Conservation (phyloP, 2,329 filamentous ascomycete species). For the Albophoma yamanashiensis region DNA sequence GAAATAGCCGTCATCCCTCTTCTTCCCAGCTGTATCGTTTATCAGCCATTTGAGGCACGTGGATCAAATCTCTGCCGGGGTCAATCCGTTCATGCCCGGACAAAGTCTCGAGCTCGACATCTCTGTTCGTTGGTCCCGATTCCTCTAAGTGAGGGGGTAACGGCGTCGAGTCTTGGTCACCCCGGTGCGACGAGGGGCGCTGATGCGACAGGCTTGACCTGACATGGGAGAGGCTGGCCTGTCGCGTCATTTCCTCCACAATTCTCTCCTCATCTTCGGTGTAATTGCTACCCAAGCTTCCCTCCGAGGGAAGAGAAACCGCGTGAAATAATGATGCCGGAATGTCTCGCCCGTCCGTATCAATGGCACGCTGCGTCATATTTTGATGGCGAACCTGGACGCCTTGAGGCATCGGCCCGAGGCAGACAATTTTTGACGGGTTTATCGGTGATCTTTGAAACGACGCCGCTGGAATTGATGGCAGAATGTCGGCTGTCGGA, state of each 20-base stretch:
- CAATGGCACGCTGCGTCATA: slow-evolving; percentile 4
- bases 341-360: slow-evolving; percentile 1
- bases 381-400: slow-evolving; percentile 18
- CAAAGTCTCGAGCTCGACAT: not conserved
- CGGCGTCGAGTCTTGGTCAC: not conserved
- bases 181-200: not conserved
- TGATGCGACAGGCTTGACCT: not conserved
- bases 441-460: slow-evolving; percentile 41
- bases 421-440: slow-evolving; percentile 39
- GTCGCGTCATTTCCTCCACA: slow-evolving; percentile 15
- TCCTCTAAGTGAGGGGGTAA: not conserved
- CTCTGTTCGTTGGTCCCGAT: not conserved
- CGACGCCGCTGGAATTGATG: slow-evolving; percentile 4
- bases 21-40: slow-evolving; percentile 43
- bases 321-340: slow-evolving; percentile 3
- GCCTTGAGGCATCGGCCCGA: slow-evolving; percentile 42
- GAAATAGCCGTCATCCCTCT: slow-evolving; percentile 4
- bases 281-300: slow-evolving; percentile 45
- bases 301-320: slow-evolving; percentile 10
- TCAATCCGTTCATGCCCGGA: slow-evolving; percentile 27
- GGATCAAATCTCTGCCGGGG: slow-evolving; percentile 32
- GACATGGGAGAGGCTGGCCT: slow-evolving; percentile 8
- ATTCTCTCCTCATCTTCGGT: slow-evolving; percentile 40
- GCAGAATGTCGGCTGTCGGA: not conserved
- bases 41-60: slow-evolving; percentile 39